Conservation (phyloP, 169 alveolate species). For the Plasmodium knowlesi region DNA sequence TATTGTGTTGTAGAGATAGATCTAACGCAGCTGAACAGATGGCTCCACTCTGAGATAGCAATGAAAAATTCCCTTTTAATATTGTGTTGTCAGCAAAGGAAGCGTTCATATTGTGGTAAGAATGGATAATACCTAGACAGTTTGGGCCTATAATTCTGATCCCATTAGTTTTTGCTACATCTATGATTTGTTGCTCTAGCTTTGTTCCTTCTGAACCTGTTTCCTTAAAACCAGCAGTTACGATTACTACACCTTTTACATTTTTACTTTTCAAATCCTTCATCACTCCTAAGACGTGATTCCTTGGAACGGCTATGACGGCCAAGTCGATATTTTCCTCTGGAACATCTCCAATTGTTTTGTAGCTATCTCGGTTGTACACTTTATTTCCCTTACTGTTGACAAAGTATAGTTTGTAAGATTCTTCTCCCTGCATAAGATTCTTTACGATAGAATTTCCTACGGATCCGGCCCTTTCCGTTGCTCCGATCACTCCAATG, state of each 20-base stretch:
- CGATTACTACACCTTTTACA: constrained; percentile 78
- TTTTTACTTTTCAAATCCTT: constrained; percentile 79
- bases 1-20: constrained; percentile 83
- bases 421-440: constrained; percentile 61
- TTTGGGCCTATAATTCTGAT: constrained; percentile 85
- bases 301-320: constrained; percentile 81
- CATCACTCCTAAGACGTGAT: constrained; percentile 68
- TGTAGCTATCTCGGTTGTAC: constrained; percentile 75
- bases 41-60: constrained; percentile 86
- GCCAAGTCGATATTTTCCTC: constrained; percentile 77
- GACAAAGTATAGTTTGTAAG: constrained; percentile 76
- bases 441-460: constrained; percentile 80
- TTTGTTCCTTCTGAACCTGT: constrained; percentile 78
- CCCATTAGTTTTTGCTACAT: constrained; percentile 74
- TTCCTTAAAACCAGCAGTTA: constrained; percentile 86
- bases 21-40: constrained; percentile 87
- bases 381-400: constrained; percentile 76
- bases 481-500: constrained; percentile 83
- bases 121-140: constrained; percentile 81
- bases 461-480: constrained; percentile 80
- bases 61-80: constrained; percentile 78
- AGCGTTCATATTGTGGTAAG: constrained; percentile 80
- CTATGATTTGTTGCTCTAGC: constrained; percentile 76
- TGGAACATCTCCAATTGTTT: constrained; percentile 42
- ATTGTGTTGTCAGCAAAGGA: constrained; percentile 79